phyloP scores from a whole-genome alignment of 176 grass and related monocot genomes.

The Carex kokanica region DNA sequence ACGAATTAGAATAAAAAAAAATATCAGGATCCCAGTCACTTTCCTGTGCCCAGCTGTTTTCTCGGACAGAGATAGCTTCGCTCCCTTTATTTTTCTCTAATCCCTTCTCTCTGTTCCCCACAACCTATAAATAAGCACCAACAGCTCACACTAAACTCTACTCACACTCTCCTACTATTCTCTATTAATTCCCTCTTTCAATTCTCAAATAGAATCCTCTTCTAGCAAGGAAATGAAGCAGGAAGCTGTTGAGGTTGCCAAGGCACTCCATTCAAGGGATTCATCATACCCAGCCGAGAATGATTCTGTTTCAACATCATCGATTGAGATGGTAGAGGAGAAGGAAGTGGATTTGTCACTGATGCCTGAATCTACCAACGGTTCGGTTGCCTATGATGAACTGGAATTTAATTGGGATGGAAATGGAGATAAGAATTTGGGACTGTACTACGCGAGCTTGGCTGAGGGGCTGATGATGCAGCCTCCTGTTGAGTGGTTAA shows the following conservation, averaged over 20 bases:
- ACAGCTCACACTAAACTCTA: too few species aligned
- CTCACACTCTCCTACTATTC: too few species aligned
- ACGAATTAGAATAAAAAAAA: too few species aligned
- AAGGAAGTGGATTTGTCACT: neutral
- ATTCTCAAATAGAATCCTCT: too few species aligned
- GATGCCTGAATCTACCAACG: neutral
- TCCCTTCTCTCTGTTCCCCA: too few species aligned
- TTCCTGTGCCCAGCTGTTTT: too few species aligned
- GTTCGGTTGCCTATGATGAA: conserved; percentile 6
- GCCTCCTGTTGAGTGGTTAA: conserved; percentile 8
- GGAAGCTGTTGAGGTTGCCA: conserved; percentile 37
- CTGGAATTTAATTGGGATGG: conserved; percentile 21
- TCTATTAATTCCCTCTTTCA: too few species aligned
- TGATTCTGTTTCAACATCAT: neutral
- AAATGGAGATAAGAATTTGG: conserved; percentile 28
- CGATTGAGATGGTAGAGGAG: neutral
- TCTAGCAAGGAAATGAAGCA: conserved; percentile 25
- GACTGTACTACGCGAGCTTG: conserved; percentile 38
- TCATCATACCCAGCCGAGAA: neutral
- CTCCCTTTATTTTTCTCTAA: too few species aligned
- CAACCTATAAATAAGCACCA: too few species aligned
- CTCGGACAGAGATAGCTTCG: too few species aligned
- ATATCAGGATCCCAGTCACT: too few species aligned
- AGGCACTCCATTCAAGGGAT: conserved; percentile 24
- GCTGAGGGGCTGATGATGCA: conserved; percentile 52